Conservation (phyloP, 2,329 filamentous ascomycete genomes). For the Botrytis galanthina region DNA sequence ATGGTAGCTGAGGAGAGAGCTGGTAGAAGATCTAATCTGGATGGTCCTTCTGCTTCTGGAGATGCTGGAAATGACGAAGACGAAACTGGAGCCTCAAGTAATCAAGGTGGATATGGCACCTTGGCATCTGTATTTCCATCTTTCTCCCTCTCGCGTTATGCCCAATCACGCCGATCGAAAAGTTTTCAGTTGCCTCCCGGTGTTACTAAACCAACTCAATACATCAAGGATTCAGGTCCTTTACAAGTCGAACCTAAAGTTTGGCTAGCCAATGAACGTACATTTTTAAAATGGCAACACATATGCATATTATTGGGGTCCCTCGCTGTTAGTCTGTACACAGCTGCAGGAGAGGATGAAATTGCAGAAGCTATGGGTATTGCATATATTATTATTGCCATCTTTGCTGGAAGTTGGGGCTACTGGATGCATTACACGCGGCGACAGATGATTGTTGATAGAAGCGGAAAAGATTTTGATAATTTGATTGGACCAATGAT, state of each 20-base stretch:
- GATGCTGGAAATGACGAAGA: constrained; percentile 40
- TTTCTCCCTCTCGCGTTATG: constrained; percentile 79
- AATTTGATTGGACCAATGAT: constrained; percentile 81
- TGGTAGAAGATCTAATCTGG: constrained; percentile 33
- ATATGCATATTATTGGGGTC: constrained; percentile 84
- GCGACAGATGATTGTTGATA: constrained; percentile 73
- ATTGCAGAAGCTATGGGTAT: constrained; percentile 77
- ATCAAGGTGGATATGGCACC: constrained; percentile 49
- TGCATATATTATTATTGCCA: constrained; percentile 76
- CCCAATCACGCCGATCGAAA: constrained; percentile 52
- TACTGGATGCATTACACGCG: constrained; percentile 78
- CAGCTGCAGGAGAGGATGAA: constrained; percentile 77
- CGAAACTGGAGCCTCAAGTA: constrained; percentile 37
- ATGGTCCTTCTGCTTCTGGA: constrained; percentile 28
- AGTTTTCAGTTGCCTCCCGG: constrained; percentile 71
- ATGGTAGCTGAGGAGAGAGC: constrained; percentile 47
- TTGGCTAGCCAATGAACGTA: constrained; percentile 97
- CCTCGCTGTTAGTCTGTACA: constrained; percentile 81
- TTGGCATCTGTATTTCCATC: constrained; percentile 75
- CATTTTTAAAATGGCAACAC: constrained; percentile 98
- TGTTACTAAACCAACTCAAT: constrained; percentile 77
- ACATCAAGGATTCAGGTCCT: constrained; percentile 93
- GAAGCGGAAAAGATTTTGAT: constrained; percentile 92
- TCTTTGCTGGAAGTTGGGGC: constrained; percentile 84
- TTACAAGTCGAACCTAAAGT: constrained; percentile 96